phyloP scores from a whole-genome alignment of 2,329 filamentous ascomycete species.

The Sporothrix luriei region DNA sequence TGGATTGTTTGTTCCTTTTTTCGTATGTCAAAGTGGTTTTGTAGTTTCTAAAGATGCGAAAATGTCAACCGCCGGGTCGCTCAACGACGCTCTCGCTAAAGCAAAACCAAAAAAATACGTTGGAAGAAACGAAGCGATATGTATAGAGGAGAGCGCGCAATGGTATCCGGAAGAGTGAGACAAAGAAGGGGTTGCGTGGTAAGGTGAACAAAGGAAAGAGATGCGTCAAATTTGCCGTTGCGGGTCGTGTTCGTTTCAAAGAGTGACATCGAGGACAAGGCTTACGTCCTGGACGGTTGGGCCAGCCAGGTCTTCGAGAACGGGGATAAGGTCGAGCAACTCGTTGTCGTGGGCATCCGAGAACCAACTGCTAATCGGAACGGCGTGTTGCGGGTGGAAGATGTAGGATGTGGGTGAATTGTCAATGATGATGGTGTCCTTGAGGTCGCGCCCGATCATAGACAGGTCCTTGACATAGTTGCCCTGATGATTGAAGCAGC shows the following conservation, averaged over 20 bases:
- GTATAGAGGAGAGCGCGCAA: slow-evolving; percentile 17
- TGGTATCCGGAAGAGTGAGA: slow-evolving; percentile 27
- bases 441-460: slow-evolving; percentile 91
- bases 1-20: slow-evolving; percentile 9
- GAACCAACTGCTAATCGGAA: slow-evolving; percentile 99
- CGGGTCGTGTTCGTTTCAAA: slow-evolving; percentile 51
- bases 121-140: not conserved
- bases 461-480: slow-evolving; percentile 99
- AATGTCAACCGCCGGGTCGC: slow-evolving; percentile 11
- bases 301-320: slow-evolving; percentile 93
- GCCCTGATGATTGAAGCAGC: slow-evolving; percentile 98
- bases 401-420: slow-evolving; percentile 99
- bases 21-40: slow-evolving; percentile 14
- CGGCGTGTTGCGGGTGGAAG: slow-evolving; percentile 97
- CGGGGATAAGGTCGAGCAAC: slow-evolving; percentile 92
- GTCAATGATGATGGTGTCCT: slow-evolving; percentile 99
- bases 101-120: slow-evolving; percentile 31
- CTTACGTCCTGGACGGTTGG: slow-evolving; percentile 92
- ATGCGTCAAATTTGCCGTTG: not conserved
- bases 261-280: slow-evolving; percentile 90
- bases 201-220: not conserved
- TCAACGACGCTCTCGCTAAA: slow-evolving; percentile 25
- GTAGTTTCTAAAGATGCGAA: slow-evolving; percentile 27
- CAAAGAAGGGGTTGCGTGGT: slow-evolving; percentile 1
- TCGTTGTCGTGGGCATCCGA: slow-evolving; percentile 99